Evolutionary conservation across 2,329 filamentous ascomycete genomes (phyloP).

Genomic region (Talaromyces sp.): DNA sequence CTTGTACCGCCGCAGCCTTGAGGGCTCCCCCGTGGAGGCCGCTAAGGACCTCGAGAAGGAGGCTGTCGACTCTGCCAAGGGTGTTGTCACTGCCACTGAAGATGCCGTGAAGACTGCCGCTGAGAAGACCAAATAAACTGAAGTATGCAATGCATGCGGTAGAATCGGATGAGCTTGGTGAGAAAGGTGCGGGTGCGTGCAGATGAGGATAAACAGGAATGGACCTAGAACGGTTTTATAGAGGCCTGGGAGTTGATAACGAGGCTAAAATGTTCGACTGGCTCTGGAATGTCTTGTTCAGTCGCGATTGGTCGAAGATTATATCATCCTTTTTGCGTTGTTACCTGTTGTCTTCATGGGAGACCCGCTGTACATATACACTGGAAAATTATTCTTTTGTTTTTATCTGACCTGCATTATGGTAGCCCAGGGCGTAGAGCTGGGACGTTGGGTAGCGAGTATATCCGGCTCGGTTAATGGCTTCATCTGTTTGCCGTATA

Average conservation of each 20-base stretch:
- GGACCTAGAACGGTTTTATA: slow-evolving; percentile 13
- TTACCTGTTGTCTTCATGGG: slow-evolving; percentile 5
- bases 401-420: background rate
- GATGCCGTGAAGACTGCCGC: slow-evolving; percentile 32
- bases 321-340: background rate
- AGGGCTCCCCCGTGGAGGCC: slow-evolving; percentile 47
- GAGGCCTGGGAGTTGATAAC: background rate
- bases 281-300: background rate
- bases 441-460: background rate
- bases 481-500: too few relatives aligned
- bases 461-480: too few relatives aligned
- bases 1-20: slow-evolving; percentile 61
- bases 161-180: background rate
- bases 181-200: slow-evolving; percentile 1
- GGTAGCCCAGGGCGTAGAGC: background rate
- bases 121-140: slow-evolving; percentile 25
- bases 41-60: slow-evolving; percentile 44
- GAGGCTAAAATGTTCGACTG: slow-evolving; percentile 1
- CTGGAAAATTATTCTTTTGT: slow-evolving; percentile 16
- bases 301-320: background rate
- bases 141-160: background rate
- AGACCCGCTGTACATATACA: slow-evolving; percentile 28
- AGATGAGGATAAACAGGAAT: slow-evolving; percentile 7
- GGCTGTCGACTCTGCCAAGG: slow-evolving; percentile 40
- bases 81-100: slow-evolving; percentile 29